Base-by-base conservation (phyloP, 2,329 filamentous ascomycete genomes). In the Thelonectria discophora region DNA sequence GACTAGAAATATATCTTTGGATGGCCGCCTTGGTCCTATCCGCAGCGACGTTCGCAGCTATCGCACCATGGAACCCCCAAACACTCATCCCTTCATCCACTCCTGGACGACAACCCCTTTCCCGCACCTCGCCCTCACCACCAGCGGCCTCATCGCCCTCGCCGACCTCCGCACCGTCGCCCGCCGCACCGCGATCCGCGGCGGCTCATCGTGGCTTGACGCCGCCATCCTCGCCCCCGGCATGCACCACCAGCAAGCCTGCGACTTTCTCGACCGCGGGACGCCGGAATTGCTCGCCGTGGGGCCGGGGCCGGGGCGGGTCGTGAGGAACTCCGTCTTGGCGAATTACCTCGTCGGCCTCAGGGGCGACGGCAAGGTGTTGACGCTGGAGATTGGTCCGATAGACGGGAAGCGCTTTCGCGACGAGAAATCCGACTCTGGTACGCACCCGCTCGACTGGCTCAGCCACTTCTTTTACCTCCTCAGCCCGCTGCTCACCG, bases 221-320 rank as follows among this genome's bases (percentile, higher is more conserved):
- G 77, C 77, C 8, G 77, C 89, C 11, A 77, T 88, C 12, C 78
- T 89, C 3, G 85, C 84, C 2, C 87, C 87, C 0, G 87, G 87
- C 0, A 70, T 89, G 52, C 87, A 89, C 73, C 84, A 83, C 65
- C 85, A 89, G 66, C 85, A 88, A 66, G 79, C 81, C 4, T 85
- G 85, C 10, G 79, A 84, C 12, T 78, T 80, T 1, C 74, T 88
- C 15, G 78, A 78, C 60, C 74, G 78, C 3, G 79, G 82, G 39
- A 62, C 65, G 73, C 76, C 37, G 2, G 78, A 78, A 18, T 75
- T 76, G 5, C 64, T 74, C 3, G 71, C 72, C 1, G 27, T 68
- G 64, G 70, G 2, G 56, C 57, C 1, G 58, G 60, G 59, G 2
- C 34, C 34, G 34, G 65, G 68, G 12, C 78, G 80, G 40, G 70